These are phyloP conservation scores for Globisporangium barbulae DNA, from an alignment of 352 stramenopile genomes.

Conservation along the genomic window DNA sequence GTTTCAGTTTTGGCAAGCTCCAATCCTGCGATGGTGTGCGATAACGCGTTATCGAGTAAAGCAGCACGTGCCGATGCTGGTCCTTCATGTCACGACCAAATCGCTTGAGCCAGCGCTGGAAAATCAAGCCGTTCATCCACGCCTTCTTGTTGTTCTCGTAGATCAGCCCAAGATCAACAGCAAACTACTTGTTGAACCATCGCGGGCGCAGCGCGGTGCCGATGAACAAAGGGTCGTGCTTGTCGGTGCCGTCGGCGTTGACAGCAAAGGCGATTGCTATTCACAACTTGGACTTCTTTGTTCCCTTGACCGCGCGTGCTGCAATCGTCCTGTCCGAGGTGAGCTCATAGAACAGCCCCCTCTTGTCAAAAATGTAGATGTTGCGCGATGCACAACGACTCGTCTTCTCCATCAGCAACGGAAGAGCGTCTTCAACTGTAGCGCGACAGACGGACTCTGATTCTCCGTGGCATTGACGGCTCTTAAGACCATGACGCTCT, in stretches of 20 bases:
- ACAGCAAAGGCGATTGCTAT: slow-evolving; percentile 16
- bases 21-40: slow-evolving; percentile 18
- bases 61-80: slow-evolving; percentile 14
- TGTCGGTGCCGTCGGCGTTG: slow-evolving; percentile 19
- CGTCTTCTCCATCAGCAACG: not conserved
- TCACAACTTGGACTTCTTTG: slow-evolving; percentile 1
- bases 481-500: too few species aligned
- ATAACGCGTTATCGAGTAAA: slow-evolving; percentile 21
- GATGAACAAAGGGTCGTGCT: slow-evolving; percentile 20
- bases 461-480: too few species aligned
- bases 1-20: slow-evolving; percentile 19
- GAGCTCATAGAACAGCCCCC: not conserved
- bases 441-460: not conserved
- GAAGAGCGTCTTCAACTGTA: not conserved
- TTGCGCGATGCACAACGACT: not conserved
- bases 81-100: slow-evolving; percentile 19
- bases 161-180: slow-evolving; percentile 19
- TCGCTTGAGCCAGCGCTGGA: slow-evolving; percentile 21
- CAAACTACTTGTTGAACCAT: slow-evolving; percentile 15
- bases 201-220: slow-evolving; percentile 11
- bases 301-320: not conserved
- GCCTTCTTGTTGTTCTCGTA: slow-evolving; percentile 21
- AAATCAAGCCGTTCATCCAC: slow-evolving; percentile 20
- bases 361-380: not conserved
- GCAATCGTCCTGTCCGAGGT: not conserved